These are phyloP conservation scores for Hemileia vastatrix DNA, from an alignment of 1,284 basidiomycete species.

Conservation along the genomic window DNA sequence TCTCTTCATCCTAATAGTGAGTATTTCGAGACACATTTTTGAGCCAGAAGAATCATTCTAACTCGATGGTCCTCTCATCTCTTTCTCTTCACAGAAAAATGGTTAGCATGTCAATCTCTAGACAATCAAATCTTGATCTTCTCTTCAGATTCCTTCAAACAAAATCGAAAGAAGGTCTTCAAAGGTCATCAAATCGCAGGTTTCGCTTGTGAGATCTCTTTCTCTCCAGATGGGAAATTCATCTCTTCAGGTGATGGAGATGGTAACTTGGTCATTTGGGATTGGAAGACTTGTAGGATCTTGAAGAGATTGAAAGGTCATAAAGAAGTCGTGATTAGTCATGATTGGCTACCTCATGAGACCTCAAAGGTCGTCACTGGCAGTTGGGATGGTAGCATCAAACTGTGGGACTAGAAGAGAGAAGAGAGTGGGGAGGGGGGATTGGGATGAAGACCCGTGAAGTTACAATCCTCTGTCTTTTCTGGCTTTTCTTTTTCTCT, in stretches of 20 bases:
- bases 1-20: constrained; percentile 29
- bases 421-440: too few species aligned
- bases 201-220: constrained; percentile 37
- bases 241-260: constrained; percentile 38
- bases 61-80: not conserved
- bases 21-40: not conserved
- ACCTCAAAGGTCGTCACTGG: constrained; percentile 38
- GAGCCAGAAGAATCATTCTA: not conserved
- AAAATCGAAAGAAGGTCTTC: constrained; percentile 39
- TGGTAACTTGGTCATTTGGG: constrained; percentile 42
- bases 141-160: constrained; percentile 36
- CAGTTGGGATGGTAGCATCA: constrained; percentile 41
- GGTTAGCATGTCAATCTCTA: constrained; percentile 39
- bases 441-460: too few species aligned
- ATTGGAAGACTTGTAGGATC: constrained; percentile 37
- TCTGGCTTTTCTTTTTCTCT: too few species aligned
- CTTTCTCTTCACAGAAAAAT: constrained; percentile 25
- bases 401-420: constrained; percentile 31
- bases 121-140: constrained; percentile 39
- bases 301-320: constrained; percentile 37
- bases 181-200: constrained; percentile 38
- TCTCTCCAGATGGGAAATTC: constrained; percentile 40
- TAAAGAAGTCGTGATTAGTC: constrained; percentile 36
- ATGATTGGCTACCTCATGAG: constrained; percentile 42
- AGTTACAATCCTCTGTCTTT: too few species aligned